Evolutionary conservation across 2,329 filamentous ascomycete species (phyloP), one percentile per base, ranked within the genome.

Genomic region (Neoscytalidium dimidiatum): DNA sequence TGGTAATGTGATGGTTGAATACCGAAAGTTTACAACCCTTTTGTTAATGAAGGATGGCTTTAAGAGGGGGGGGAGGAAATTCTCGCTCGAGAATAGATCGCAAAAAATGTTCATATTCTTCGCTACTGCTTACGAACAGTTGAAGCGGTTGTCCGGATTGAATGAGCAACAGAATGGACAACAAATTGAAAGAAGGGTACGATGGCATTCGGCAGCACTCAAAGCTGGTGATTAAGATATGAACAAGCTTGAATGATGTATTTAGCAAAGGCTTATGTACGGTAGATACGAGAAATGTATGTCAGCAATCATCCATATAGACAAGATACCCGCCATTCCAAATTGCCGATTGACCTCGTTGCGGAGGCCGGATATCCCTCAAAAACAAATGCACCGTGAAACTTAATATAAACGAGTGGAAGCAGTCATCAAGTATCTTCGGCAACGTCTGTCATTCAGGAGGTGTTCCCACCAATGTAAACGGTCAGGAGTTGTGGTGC

Each of bases 401-500:
- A 13, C 1, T 5, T 3, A 13, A 14, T 3, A 28, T 4, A 19
- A 46, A 60, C 7, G 23, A 57, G 17, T 44, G 26, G 14, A 31
- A 7, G 17, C 6, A 28, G 35, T 23, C 21, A 26, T 57, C 9
- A 17, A 29, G 14, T 19, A 5, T 17, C 8, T 51, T 8, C 9
- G 28, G 3, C 6, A 49, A n/a, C n/a, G n/a, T n/a, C n/a, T n/a
- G 29, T 5, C 9, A 8, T 43, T 28, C 19, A 43, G 23, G 35
- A 33, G 8, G 56, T 35, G 29, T 33, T 63, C 9, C 83, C 83
- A 19, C 83, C 83, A 57, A 84, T 78, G 64, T 78, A 76, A 49
- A 85, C 74, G 4, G 78, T 80, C 64, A 85, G 82, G 13, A 83
- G 48, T 17, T 71, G 68, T 0, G 84, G 83, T 67, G 79, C 78